Base-by-base conservation (phyloP, 2,329 filamentous ascomycete species). In the Alternaria rosae region DNA sequence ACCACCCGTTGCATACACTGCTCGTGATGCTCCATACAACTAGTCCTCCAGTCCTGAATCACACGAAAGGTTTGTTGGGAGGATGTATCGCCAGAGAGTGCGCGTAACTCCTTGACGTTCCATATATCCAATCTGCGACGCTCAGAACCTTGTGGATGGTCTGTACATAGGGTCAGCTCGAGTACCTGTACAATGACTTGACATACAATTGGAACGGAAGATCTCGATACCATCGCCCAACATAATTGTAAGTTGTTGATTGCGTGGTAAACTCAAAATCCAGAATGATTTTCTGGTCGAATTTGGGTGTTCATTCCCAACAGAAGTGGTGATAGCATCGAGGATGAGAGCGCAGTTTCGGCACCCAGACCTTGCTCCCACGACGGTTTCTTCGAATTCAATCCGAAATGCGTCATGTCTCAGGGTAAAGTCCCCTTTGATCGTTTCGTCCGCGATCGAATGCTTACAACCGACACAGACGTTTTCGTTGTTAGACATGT, bases 61-160 rank as follows among this genome's bases (percentile, higher is more conserved):
- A 9, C 2, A 28, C 15, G 21, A 6, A 52, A 1, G 8, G 32
- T 52, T 3, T 5, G 10, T 5, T 26, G 30, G 3, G 32, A 52
- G n/a, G 5, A 41, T 0, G 50, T 52, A 1, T 26, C 5, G 3
- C 25, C 6, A 1, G 50, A 23, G 10, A 41, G 21, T n/a, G 8
- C 0, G 5, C 25, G 45, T 2, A 0, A 28, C 5, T 5, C 6
- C 5, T 8, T 20, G 25, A 28, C 8, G 1, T 30, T 11, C 9
- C 35, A 11, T 15, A 3, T n/a, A 3, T 1, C 4, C 10, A 1
- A n/a, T 4, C 1, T 0, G 8, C 7, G 10, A n/a, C 4, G 15
- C 15, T n/a, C 8, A 0, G 3, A 1, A 3, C 5, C 0, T 0
- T 8, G 32, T 38, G 4, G 2, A n/a, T 0, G 0, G 4, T n/a